phyloP scores from a whole-genome alignment of 2,329 filamentous ascomycete genomes.

The Ophiostoma australiae region DNA sequence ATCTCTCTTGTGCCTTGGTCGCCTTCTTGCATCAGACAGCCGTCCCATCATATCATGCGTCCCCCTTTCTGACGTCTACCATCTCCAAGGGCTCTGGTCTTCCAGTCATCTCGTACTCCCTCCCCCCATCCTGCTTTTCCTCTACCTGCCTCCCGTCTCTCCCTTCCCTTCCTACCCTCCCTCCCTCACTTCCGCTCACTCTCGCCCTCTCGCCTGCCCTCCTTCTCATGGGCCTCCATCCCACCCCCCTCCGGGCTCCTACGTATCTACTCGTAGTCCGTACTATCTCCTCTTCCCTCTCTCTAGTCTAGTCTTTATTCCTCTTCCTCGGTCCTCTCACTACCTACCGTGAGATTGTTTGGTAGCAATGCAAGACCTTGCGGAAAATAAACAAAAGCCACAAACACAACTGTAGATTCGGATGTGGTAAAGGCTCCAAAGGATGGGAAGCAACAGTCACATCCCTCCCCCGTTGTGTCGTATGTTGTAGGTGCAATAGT shows the following conservation, averaged over 20 bases:
- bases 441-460: conserved; percentile 7
- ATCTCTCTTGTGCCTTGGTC: not conserved
- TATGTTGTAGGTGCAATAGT: conserved; percentile 5
- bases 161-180: not conserved
- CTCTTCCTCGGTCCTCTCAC: not conserved
- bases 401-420: not conserved
- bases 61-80: not conserved
- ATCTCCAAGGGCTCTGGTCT: not conserved
- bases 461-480: not conserved
- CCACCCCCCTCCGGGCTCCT: not conserved
- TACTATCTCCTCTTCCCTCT: not conserved
- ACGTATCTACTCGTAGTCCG: not conserved
- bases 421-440: not conserved
- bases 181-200: not conserved
- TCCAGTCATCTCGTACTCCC: not conserved
- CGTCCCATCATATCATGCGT: conserved; percentile 4
- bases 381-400: not conserved
- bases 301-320: not conserved
- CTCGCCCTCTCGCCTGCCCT: not conserved
- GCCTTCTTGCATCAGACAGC: not conserved
- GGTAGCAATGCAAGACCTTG: not conserved
- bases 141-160: not conserved
- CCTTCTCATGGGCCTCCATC: not conserved
- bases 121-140: not conserved
- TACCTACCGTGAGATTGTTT: not conserved